These are phyloP conservation scores for Alternaria gansuensis DNA, from an alignment of 2,329 filamentous ascomycete species.

Conservation along the genomic window DNA sequence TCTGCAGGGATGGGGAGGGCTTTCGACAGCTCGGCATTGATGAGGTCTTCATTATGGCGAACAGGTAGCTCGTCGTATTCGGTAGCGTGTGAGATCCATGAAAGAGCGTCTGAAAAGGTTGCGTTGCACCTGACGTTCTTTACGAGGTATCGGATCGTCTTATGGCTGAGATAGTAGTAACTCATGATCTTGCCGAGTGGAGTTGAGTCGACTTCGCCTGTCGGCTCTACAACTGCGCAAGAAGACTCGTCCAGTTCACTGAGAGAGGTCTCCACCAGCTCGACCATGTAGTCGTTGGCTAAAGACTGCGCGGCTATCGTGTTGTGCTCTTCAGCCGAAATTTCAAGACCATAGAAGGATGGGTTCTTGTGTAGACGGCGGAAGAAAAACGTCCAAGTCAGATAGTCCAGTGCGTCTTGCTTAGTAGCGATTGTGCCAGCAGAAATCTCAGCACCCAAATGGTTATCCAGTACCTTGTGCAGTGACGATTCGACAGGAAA, in stretches of 20 bases:
- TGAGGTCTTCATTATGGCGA: conserved; percentile 96
- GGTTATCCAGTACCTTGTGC: conserved; percentile 96
- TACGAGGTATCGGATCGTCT: conserved; percentile 87
- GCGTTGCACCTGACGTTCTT: conserved; percentile 77
- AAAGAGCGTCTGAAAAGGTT: conserved; percentile 80
- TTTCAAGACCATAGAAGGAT: conserved; percentile 95
- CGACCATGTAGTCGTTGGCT: conserved; percentile 94
- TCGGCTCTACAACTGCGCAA: conserved; percentile 83
- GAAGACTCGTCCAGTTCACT: conserved; percentile 81
- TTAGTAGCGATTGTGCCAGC: conserved; percentile 92
- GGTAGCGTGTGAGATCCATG: conserved; percentile 91
- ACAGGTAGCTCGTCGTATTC: conserved; percentile 98
- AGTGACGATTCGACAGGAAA: conserved; percentile 97
- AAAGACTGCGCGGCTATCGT: conserved; percentile 83
- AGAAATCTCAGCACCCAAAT: conserved; percentile 92
- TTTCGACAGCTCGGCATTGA: conserved; percentile 88
- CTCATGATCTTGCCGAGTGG: conserved; percentile 98
- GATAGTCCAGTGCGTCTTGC: conserved; percentile 95
- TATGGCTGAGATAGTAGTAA: conserved; percentile 96
- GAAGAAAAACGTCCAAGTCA: conserved; percentile 99
- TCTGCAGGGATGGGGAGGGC: conserved; percentile 77
- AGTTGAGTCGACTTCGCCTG: conserved; percentile 88
- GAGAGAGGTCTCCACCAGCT: conserved; percentile 88
- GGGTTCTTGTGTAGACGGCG: conserved; percentile 96
- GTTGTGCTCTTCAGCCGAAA: conserved; percentile 91